Evolutionary conservation across 345 rosid genomes (phyloP), one percentile per base, ranked within the genome.

Genomic region (Salix exigua): DNA sequence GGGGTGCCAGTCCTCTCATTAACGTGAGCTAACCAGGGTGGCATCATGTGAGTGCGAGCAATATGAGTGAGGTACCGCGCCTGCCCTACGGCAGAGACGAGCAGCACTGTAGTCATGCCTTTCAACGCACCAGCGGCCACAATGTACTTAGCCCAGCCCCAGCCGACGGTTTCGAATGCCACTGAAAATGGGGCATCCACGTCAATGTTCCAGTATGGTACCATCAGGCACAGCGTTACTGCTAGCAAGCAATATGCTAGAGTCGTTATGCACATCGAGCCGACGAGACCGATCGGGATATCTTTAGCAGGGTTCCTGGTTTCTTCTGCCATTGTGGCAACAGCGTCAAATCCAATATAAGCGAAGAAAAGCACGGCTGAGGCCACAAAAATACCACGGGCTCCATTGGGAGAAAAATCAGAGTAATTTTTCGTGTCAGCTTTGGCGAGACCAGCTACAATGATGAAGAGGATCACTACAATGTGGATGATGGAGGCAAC

Each of bases 11-110:
- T 75, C 66, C 18, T 67, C 2, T 44, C n/a, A 51, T 71, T 17
- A 61, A 71, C 74, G 12, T 67, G 70, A 38, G 78, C 78, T 10
- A 75, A 55, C 70, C 70, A 48, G 5, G 78, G 78, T 1, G 78
- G 78, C 62, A 68, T 68, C 78, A 75, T 66, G 65, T 75, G 78
- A 2, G 73, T 75, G 5, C 78, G 66, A 2, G 72, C 71, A 19
- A 75, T 75, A 46, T 75, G 78, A 1, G 78, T 75, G 78, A 75
- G 70, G 42, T 75, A 75, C 48, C 78, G 51, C 25, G 78, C 71
- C 66, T 75, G 78, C 21, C 72, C 78, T 0, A 75, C 58, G 8
- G 70, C 60, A 1, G 38, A 26, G 2, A 68, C 78, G 9, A 75
- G 78, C 64, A 75, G 30, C 55, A 67, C 78, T 4, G 78, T 67